Base-by-base conservation (phyloP, 805 yeast genomes). In the Brettanomyces anomalus region DNA sequence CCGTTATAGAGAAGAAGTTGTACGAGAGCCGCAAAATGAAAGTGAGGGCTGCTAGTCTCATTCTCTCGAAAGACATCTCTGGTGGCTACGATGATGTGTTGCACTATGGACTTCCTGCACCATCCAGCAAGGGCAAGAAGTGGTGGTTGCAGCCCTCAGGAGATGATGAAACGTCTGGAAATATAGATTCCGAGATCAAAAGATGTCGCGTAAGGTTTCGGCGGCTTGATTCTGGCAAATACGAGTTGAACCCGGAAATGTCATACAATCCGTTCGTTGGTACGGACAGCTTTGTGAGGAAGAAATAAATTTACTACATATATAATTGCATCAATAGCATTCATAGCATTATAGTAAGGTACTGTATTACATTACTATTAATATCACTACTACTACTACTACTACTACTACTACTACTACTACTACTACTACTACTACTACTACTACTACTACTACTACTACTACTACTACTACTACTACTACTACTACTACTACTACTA, bases 81-180 rank as follows among this genome's bases (percentile, higher is more conserved):
- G 47, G 44, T 36, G 42, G 51, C 1, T 52, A 54, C 18, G 53
- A 55, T 10, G 60, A 52, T 32, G 46, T 55, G 17, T 45, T 55
- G 33, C 60, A 57, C 3, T 62, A 54, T 43, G 74, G 72, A 6
- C 67, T 89, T 42, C 96, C 97, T 4, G 85, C 96, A 1, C 98
- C 98, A 14, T 82, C 95, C 45, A 62, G 68, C 13, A 66, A 72
- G 18, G 49, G 43, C 2, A 47, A 53, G 3, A 85, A 86, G 60
- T 93, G 98, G 98, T 93, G 98, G 98, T 69, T 86, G 15, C 34
- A 6, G 34, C 10, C 10, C 16, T 8, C 16, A n/a, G 17, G 15
- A 33, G 36, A 33, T n/a, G 81, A 82, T 13, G 81, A 80, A 10
- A 90, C 93, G 0, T 70, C 72, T 45, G 39, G 46, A 11, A 42